Percentiles rank a stretch among this genome's conserved stretches.
Conservation (phyloP, 2,329 filamentous ascomycete species). For the Ilyonectria sp. region DNA sequence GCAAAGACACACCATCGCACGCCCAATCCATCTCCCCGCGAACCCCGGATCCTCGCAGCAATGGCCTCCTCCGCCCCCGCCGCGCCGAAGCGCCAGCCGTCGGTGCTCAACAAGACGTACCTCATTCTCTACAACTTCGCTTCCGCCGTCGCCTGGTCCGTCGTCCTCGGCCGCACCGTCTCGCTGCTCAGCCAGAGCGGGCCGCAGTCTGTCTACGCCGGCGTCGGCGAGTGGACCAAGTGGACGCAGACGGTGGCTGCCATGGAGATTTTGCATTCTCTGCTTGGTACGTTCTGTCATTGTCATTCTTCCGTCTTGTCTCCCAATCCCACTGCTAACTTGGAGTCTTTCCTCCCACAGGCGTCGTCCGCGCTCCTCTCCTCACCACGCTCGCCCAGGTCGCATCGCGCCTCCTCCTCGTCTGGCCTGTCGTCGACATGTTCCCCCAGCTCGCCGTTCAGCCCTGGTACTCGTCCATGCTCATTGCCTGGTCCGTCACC, state of each 20-base stretch:
- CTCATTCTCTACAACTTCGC: slow-evolving; percentile 88
- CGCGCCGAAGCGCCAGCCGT: slow-evolving; percentile 45
- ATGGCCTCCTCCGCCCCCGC: slow-evolving; percentile 45
- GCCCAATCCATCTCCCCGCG: background rate
- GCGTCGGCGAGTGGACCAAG: slow-evolving; percentile 77
- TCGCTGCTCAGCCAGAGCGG: slow-evolving; percentile 68
- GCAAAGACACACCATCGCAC: background rate
- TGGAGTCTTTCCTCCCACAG: slow-evolving; percentile 58
- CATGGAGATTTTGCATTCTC: slow-evolving; percentile 87
- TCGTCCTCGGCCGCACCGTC: slow-evolving; percentile 79
- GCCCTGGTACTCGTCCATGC: slow-evolving; percentile 81
- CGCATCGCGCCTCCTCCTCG: slow-evolving; percentile 86
- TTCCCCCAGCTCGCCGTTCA: slow-evolving; percentile 78
- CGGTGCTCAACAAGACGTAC: slow-evolving; percentile 73
- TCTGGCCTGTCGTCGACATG: slow-evolving; percentile 85
- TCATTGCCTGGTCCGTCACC: slow-evolving; percentile 89
- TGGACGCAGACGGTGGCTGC: slow-evolving; percentile 88
- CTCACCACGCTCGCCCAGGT: slow-evolving; percentile 93
- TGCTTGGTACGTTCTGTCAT: slow-evolving; percentile 71
- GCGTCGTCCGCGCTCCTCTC: slow-evolving; percentile 88
- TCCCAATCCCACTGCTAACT: slow-evolving; percentile 17
- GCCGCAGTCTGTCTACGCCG: slow-evolving; percentile 72
- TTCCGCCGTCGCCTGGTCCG: slow-evolving; percentile 83
- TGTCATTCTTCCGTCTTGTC: background rate
- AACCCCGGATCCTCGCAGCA: slow-evolving; percentile 2